These are phyloP conservation scores for Crithidia fasciculata DNA, from an alignment of 208 protist species.

Conservation along the genomic window DNA sequence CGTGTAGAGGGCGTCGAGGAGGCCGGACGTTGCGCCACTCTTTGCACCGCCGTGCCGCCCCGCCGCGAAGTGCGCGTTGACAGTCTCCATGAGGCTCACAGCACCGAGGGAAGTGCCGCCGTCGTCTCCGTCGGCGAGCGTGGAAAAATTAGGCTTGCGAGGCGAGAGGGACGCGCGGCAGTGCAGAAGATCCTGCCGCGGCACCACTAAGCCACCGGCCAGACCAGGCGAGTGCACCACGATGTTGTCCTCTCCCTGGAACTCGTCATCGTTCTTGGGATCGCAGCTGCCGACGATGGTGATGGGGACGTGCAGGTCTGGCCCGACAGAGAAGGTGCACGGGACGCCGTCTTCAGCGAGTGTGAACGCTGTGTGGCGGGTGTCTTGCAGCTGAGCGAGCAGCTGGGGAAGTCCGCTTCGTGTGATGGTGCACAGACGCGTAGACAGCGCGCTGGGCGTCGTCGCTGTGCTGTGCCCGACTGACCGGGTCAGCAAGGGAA, in stretches of 20 bases:
- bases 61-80: slow-evolving; percentile 26
- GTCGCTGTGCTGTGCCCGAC: background rate
- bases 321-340: slow-evolving; percentile 25
- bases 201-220: slow-evolving; percentile 69
- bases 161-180: slow-evolving; percentile 41
- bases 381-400: slow-evolving; percentile 16
- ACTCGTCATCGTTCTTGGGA: background rate
- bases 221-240: slow-evolving; percentile 77
- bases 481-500: slow-evolving; percentile 22
- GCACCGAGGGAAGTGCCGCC: slow-evolving; percentile 37
- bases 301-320: slow-evolving; percentile 28
- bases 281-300: slow-evolving; percentile 40
- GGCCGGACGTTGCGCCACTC: background rate
- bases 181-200: slow-evolving; percentile 34
- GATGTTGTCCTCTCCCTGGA: slow-evolving; percentile 29
- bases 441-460: slow-evolving; percentile 1
- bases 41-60: background rate
- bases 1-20: slow-evolving; percentile 62
- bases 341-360: slow-evolving; percentile 23
- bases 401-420: slow-evolving; percentile 5
- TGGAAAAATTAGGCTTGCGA: background rate
- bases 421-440: slow-evolving; percentile 17
- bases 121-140: background rate
- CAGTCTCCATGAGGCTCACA: slow-evolving; percentile 64
- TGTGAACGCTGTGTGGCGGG: background rate